Conservation (phyloP, 495 filamentous ascomycete species). For the Penicillium arizonense region DNA sequence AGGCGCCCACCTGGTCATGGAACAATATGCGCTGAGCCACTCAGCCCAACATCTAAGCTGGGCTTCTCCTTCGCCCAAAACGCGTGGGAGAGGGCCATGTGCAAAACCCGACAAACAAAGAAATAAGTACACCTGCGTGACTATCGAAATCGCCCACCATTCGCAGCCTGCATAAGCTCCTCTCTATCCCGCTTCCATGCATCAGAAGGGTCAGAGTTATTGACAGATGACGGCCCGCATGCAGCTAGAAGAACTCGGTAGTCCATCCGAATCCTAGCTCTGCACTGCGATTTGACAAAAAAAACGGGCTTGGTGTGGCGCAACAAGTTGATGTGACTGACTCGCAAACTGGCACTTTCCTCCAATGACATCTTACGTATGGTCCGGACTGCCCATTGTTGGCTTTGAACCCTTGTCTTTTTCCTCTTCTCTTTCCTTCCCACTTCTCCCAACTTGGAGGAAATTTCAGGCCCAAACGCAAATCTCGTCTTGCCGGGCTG, state of each 20-base stretch:
- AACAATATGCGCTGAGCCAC: no score
- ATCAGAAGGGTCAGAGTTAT: background rate
- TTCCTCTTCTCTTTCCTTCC: background rate
- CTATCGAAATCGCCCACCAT: constrained; percentile 1
- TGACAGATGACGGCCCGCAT: constrained; percentile 12
- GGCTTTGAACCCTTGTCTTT: background rate
- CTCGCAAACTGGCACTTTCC: background rate
- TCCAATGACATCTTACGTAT: background rate
- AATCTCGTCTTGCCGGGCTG: background rate
- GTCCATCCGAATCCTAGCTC: constrained; percentile 4
- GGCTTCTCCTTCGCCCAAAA: background rate
- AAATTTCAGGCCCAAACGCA: background rate
- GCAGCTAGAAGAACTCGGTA: constrained; percentile 2
- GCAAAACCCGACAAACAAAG: background rate
- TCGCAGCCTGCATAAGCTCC: background rate
- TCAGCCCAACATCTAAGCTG: no score
- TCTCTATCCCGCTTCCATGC: constrained; percentile 1
- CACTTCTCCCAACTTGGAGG: background rate
- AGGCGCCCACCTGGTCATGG: background rate
- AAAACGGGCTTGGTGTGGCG: background rate
- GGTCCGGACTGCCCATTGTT: background rate
- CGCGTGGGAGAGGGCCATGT: background rate
- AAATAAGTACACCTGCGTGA: background rate
- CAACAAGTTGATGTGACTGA: background rate
- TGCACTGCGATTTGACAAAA: background rate